A percentile compares a stretch with the other conserved stretches of the same genome.
These are phyloP conservation scores for Coniferiporia weirii DNA, from an alignment of 1,284 basidiomycete genomes.

Conservation along the genomic window DNA sequence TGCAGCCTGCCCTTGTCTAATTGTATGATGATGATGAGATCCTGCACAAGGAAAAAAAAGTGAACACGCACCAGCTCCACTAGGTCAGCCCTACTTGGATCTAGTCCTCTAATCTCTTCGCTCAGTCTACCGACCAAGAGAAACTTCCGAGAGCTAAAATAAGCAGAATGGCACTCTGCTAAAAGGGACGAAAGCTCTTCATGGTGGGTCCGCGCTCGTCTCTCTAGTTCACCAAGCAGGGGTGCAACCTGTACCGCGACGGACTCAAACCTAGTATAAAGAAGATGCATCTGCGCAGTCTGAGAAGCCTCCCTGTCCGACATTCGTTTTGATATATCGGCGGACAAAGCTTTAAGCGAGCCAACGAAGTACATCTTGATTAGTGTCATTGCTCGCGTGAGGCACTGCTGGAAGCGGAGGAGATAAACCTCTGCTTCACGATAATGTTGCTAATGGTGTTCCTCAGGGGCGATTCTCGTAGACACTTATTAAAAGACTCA, in stretches of 20 bases:
- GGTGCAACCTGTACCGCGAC: slow-evolving; percentile 70
- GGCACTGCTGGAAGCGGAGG: slow-evolving; percentile 90
- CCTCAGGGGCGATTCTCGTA: background rate
- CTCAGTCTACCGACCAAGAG: slow-evolving; percentile 67
- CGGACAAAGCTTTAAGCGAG: slow-evolving; percentile 66
- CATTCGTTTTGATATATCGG: slow-evolving; percentile 69
- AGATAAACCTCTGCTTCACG: slow-evolving; percentile 88
- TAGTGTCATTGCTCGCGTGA: slow-evolving; percentile 92
- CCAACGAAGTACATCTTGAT: slow-evolving; percentile 93
- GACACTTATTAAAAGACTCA: slow-evolving; percentile 36
- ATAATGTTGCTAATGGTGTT: slow-evolving; percentile 68
- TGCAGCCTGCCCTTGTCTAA: slow-evolving; percentile 83
- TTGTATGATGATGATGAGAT: slow-evolving; percentile 8
- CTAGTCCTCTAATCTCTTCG: slow-evolving; percentile 78
- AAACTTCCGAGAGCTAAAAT: slow-evolving; percentile 66
- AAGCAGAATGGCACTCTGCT: slow-evolving; percentile 79
- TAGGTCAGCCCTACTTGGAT: slow-evolving; percentile 72
- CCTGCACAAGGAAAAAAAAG: background rate
- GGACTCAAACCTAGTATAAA: slow-evolving; percentile 83
- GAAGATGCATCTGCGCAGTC: slow-evolving; percentile 76
- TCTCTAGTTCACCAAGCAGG: slow-evolving; percentile 79
- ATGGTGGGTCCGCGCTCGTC: slow-evolving; percentile 64
- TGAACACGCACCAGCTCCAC: slow-evolving; percentile 67
- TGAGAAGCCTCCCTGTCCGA: slow-evolving; percentile 77
- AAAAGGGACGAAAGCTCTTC: slow-evolving; percentile 75